Conservation (phyloP, 352 stramenopile genomes). For the Globisporangium iwayamae region DNA sequence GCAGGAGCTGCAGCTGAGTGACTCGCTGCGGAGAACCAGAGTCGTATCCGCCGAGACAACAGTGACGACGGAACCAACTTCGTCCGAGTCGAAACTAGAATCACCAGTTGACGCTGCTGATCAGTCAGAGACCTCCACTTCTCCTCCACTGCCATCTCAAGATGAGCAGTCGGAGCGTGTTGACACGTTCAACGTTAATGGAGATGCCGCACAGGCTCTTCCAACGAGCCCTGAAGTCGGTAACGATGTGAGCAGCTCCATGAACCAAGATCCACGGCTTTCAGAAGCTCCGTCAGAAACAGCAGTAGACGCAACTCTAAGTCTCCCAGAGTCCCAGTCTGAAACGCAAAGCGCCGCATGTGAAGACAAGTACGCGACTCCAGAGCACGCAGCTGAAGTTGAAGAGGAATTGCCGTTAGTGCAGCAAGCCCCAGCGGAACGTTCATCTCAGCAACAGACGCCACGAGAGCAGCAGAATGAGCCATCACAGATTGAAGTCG, state of each 20-base stretch:
- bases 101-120: not conserved
- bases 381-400: not conserved
- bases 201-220: no score
- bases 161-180: not conserved
- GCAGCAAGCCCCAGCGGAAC: not conserved
- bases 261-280: not conserved
- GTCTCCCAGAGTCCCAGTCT: not conserved
- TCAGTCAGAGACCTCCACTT: not conserved
- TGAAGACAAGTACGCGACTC: not conserved
- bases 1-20: constrained; percentile 42
- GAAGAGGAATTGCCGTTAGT: not conserved
- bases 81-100: not conserved
- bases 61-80: not conserved
- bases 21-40: constrained; percentile 4
- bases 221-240: not conserved
- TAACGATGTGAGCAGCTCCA: not conserved
- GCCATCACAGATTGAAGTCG: not conserved
- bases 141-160: not conserved
- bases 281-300: not conserved
- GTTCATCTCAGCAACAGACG: not conserved
- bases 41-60: not conserved
- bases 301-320: not conserved
- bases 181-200: not conserved
- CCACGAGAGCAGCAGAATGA: not conserved
- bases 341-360: not conserved